Base-by-base conservation (phyloP, 176 grass and related monocot genomes). In the Ampelocalamus luodianensis region DNA sequence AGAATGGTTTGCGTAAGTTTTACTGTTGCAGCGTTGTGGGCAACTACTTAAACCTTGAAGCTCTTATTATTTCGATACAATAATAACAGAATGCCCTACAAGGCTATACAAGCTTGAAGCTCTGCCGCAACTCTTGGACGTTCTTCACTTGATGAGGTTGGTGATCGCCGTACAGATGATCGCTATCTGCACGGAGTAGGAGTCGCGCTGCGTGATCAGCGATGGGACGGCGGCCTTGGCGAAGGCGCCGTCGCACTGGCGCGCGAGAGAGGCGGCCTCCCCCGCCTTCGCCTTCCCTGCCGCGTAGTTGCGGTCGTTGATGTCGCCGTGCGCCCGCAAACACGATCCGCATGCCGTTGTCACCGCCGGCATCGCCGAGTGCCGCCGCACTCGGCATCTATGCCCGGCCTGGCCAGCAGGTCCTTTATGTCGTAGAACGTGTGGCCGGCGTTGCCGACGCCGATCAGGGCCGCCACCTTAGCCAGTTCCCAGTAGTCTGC, bases 401-500 rank as follows among this genome's bases (percentile, higher is more conserved):
- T 11, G 51, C 12, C 42, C 1, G n/a, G 27, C 26, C 6, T 62
- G 65, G 43, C 80, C 12, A 83, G 23, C 65, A 88, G 68, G 59
- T 13, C 59, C 59, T 43, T 63, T 55, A 64, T 62, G 80, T 83
- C 74, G 80, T 54, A 83, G 36, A 78, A 42, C 0, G 82, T 67
- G 42, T 80, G 40, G 43, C 39, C 72, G 11, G 66, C 72, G 79
- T 63, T 26, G 6, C 71, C 51, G 79, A 88, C 24, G 64, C 89
- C 84, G 2, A 60, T 83, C 18, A 87, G 80, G 17, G 85, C 80
- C 17, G 89, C 89, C 73, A 90, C 84, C 89, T 90, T n/a, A n/a
- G n/a, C n/a, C n/a, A n/a, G n/a, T n/a, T n/a, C n/a, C n/a, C n/a
- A n/a, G n/a, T n/a, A n/a, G n/a, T n/a, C n/a, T n/a, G n/a, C n/a